Evolutionary conservation across 208 protist species (phyloP).

Genomic region (Zelonia costaricensis): DNA sequence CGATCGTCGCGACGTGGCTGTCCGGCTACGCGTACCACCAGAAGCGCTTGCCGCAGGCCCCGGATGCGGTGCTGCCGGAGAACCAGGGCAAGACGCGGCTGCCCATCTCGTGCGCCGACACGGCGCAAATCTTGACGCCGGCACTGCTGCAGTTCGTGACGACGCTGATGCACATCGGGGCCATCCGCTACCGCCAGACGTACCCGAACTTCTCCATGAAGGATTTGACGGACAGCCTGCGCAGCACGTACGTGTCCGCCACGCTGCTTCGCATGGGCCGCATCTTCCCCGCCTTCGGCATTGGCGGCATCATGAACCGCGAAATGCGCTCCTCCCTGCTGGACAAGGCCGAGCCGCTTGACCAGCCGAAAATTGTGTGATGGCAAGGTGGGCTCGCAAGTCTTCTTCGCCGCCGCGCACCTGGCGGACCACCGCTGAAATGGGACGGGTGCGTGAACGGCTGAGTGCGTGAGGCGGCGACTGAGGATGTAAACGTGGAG

Average conservation of each 20-base stretch:
- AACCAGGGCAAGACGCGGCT: slow-evolving; percentile 58
- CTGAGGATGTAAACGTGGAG: no score
- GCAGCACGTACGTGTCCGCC: slow-evolving; percentile 74
- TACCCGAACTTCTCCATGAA: slow-evolving; percentile 73
- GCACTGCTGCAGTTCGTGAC: slow-evolving; percentile 79
- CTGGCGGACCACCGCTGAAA: no score
- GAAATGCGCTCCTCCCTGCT: slow-evolving; percentile 68
- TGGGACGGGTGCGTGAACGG: no score
- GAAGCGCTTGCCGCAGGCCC: slow-evolving; percentile 31
- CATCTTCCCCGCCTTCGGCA: slow-evolving; percentile 81
- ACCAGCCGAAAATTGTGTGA: background rate
- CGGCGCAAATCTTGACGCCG: slow-evolving; percentile 75
- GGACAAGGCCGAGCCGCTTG: slow-evolving; percentile 56
- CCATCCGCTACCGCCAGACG: slow-evolving; percentile 87
- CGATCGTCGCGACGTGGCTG: slow-evolving; percentile 74
- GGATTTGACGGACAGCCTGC: slow-evolving; percentile 60
- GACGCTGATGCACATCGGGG: slow-evolving; percentile 83
- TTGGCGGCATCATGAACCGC: slow-evolving; percentile 87
- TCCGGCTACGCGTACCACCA: slow-evolving; percentile 62
- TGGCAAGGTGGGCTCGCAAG: background rate
- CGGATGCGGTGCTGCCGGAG: slow-evolving; percentile 44
- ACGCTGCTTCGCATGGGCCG: slow-evolving; percentile 79
- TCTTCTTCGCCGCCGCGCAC: no score
- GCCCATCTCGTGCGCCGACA: slow-evolving; percentile 61
- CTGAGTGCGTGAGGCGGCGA: no score